These are phyloP conservation scores for Evansstolkia leycettana DNA, from an alignment of 495 filamentous ascomycete genomes.

Conservation along the genomic window DNA sequence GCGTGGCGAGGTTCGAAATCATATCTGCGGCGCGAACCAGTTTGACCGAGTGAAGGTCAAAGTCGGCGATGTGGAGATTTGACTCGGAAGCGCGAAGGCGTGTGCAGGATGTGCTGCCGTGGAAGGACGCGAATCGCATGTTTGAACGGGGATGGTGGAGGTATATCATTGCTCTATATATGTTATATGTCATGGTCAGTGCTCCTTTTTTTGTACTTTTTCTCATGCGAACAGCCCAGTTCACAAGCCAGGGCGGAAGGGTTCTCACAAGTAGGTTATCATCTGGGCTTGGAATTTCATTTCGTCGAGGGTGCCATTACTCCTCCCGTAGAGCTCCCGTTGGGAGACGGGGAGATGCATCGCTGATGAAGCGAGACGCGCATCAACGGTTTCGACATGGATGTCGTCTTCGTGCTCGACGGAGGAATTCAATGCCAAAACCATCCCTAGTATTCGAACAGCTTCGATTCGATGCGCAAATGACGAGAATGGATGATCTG, in stretches of 20 bases:
- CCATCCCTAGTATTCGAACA: conserved; percentile 49
- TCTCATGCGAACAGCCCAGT: too few relatives aligned
- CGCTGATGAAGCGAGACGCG: conserved; percentile 53
- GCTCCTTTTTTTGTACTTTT: background rate
- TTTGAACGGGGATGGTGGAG: conserved; percentile 55
- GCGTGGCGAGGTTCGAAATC: conserved; percentile 58
- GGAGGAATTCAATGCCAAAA: conserved; percentile 39
- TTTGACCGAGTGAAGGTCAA: conserved; percentile 52
- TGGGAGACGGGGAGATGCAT: conserved; percentile 56
- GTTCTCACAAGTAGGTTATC: conserved; percentile 36
- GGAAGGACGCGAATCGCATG: conserved; percentile 19
- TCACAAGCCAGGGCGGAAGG: too few relatives aligned
- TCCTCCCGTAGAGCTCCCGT: conserved; percentile 43
- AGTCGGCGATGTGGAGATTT: conserved; percentile 13
- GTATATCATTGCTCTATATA: conserved; percentile 49
- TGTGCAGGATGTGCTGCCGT: conserved; percentile 13
- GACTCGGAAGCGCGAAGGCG: conserved; percentile 14
- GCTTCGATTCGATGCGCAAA: conserved; percentile 33
- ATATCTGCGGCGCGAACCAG: conserved; percentile 56
- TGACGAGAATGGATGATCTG: conserved; percentile 7
- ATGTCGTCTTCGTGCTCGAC: conserved; percentile 6
- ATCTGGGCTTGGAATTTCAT: conserved; percentile 76
- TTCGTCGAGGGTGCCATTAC: conserved; percentile 50
- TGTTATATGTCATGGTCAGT: background rate
- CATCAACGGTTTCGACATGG: conserved; percentile 39